phyloP scores from a whole-genome alignment of 768 basidiomycete genomes.

The Tulasnella sp. region DNA sequence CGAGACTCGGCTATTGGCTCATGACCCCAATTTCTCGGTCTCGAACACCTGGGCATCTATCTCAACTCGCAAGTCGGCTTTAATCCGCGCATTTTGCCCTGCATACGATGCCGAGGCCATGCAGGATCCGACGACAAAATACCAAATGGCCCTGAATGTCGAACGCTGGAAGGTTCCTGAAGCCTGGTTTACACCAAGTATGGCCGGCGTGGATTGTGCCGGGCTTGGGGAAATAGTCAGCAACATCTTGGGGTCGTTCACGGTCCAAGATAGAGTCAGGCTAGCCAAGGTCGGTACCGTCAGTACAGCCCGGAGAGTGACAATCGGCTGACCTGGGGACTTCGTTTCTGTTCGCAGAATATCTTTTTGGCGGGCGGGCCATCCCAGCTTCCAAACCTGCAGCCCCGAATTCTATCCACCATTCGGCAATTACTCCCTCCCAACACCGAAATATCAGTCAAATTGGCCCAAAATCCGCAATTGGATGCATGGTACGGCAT shows the following conservation, averaged over 20 bases:
- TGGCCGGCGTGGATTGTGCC: constrained; percentile 92
- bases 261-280: constrained; percentile 58
- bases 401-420: constrained; percentile 60
- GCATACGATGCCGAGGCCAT: constrained; percentile 54
- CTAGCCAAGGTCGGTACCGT: constrained; percentile 62
- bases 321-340: background rate
- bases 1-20: constrained; percentile 72
- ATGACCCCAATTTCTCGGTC: constrained; percentile 80
- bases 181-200: constrained; percentile 86
- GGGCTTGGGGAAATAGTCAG: constrained; percentile 91
- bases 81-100: constrained; percentile 82
- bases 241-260: constrained; percentile 70
- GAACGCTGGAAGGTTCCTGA: constrained; percentile 91
- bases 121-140: constrained; percentile 47
- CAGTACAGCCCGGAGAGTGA: background rate
- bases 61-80: constrained; percentile 70
- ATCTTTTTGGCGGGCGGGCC: constrained; percentile 86
- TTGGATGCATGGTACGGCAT: constrained; percentile 91
- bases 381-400: constrained; percentile 66
- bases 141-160: constrained; percentile 82
- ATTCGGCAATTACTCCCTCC: constrained; percentile 85
- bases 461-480: constrained; percentile 58
- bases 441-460: constrained; percentile 65
- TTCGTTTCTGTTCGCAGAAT: constrained; percentile 49
- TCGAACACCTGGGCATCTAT: constrained; percentile 80